Conservation (phyloP, 2,329 filamentous ascomycete genomes). For the Xylariaceae sp. region DNA sequence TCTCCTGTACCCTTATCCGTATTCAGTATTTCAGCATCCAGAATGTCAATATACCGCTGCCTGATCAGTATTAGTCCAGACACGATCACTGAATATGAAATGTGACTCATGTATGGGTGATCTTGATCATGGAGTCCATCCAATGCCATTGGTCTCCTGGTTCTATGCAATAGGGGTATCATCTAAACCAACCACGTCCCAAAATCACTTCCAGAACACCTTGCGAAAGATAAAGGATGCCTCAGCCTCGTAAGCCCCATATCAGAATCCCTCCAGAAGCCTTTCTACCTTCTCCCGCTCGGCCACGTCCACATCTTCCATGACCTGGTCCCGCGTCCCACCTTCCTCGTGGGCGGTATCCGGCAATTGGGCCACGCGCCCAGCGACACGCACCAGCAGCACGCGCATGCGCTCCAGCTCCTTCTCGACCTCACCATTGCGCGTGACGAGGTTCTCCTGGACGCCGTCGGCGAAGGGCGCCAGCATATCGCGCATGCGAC, state of each 20-base stretch:
- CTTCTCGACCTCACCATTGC: slow-evolving; percentile 59
- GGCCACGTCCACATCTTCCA: slow-evolving; percentile 34
- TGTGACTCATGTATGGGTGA: too few species aligned
- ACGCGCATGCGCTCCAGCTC: slow-evolving; percentile 65
- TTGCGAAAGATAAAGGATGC: background rate
- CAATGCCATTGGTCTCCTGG: too few species aligned
- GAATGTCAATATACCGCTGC: too few species aligned
- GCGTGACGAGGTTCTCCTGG: slow-evolving; percentile 64
- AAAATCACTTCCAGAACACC: too few species aligned
- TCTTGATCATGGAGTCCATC: too few species aligned
- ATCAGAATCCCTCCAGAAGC: slow-evolving; percentile 34
- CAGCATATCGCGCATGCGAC: slow-evolving; percentile 45
- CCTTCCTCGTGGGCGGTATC: slow-evolving; percentile 9
- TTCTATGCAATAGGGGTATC: too few species aligned
- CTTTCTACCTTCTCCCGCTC: slow-evolving; percentile 39
- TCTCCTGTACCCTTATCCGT: background rate
- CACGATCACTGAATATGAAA: too few species aligned
- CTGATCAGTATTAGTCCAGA: too few species aligned
- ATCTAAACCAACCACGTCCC: too few species aligned
- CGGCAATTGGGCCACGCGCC: slow-evolving; percentile 41
- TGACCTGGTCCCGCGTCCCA: slow-evolving; percentile 19
- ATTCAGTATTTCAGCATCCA: too few species aligned
- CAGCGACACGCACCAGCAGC: slow-evolving; percentile 56
- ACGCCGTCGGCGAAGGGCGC: slow-evolving; percentile 43
- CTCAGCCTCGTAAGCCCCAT: too few species aligned